phyloP scores from a whole-genome alignment of 176 grass and related monocot species.

The Otatea glauca region DNA sequence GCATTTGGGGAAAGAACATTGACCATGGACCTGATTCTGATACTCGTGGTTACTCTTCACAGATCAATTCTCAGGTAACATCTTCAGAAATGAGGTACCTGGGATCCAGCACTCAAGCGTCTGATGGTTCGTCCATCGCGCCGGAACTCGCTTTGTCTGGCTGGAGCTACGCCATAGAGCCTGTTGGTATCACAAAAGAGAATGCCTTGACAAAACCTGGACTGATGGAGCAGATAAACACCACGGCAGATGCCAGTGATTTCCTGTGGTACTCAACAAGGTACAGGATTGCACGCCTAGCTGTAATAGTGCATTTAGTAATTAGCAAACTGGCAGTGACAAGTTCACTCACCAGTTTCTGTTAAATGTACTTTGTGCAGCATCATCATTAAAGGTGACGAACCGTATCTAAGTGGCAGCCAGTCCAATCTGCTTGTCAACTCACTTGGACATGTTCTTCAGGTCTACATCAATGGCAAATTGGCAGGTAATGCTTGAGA shows the following conservation, averaged over 20 bases:
- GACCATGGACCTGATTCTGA: neutral
- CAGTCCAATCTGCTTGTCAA: slow-evolving; percentile 78
- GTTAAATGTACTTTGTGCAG: slow-evolving; percentile 51
- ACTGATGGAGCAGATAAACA: slow-evolving; percentile 96
- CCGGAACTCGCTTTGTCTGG: slow-evolving; percentile 50
- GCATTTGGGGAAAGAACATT: slow-evolving; percentile 25
- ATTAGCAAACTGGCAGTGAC: neutral
- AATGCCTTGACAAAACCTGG: slow-evolving; percentile 71
- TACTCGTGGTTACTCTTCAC: neutral
- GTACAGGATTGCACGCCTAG: slow-evolving; percentile 39
- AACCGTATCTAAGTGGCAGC: slow-evolving; percentile 76
- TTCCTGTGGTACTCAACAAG: slow-evolving; percentile 98
- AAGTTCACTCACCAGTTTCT: neutral
- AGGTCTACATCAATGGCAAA: slow-evolving; percentile 78
- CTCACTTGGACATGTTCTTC: slow-evolving; percentile 93
- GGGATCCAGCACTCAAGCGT: slow-evolving; percentile 44
- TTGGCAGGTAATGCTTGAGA: slow-evolving; percentile 62
- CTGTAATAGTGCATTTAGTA: neutral
- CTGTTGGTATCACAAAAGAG: slow-evolving; percentile 84
- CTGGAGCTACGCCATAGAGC: slow-evolving; percentile 86
- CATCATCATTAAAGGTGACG: slow-evolving; percentile 58
- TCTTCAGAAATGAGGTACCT: slow-evolving; percentile 64
- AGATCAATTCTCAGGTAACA: slow-evolving; percentile 77
- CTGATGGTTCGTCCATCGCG: slow-evolving; percentile 45
- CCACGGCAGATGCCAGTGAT: slow-evolving; percentile 94